Evolutionary conservation across 139 green algal species (phyloP).

Genomic region (Chlamydomonas sp.): DNA sequence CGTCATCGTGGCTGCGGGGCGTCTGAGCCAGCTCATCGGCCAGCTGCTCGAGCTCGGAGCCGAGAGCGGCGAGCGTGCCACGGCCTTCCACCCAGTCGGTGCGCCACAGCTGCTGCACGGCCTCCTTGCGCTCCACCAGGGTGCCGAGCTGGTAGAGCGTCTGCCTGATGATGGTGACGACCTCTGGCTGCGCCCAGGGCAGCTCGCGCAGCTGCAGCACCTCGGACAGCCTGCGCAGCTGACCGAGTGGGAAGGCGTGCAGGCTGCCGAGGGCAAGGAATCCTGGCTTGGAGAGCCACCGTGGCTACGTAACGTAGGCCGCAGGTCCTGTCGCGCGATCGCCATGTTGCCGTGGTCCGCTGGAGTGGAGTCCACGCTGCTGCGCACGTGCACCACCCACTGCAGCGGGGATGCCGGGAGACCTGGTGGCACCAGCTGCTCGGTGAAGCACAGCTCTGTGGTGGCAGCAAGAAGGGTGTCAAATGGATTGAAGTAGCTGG

Average conservation of each 20-base stretch:
- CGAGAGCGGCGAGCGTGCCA: conserved; percentile 17
- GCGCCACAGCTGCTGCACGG: no score
- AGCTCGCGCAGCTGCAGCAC: background rate
- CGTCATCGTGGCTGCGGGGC: conserved; percentile 27
- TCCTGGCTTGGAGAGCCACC: conserved; percentile 1
- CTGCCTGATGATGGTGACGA: background rate
- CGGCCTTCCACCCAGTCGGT: background rate
- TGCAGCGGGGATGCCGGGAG: no score
- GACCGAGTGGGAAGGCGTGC: conserved; percentile 7
- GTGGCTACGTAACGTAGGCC: no score
- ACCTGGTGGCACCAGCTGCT: background rate
- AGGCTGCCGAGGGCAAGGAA: background rate
- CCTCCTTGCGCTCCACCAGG: no score
- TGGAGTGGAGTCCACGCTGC: background rate
- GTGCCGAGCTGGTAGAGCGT: conserved; percentile 13
- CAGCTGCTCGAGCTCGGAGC: conserved; percentile 15
- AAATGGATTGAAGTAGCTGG: conserved; percentile 37
- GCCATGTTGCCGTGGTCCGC: conserved; percentile 6
- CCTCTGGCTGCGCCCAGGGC: background rate
- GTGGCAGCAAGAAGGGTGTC: background rate
- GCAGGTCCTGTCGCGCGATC: background rate
- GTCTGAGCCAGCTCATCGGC: conserved; percentile 28
- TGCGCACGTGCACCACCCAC: background rate
- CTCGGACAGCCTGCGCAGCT: background rate
- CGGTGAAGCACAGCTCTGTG: conserved; percentile 24